Base-by-base conservation (phyloP, 1,284 basidiomycete species). In the Sanghuangporus baumii region DNA sequence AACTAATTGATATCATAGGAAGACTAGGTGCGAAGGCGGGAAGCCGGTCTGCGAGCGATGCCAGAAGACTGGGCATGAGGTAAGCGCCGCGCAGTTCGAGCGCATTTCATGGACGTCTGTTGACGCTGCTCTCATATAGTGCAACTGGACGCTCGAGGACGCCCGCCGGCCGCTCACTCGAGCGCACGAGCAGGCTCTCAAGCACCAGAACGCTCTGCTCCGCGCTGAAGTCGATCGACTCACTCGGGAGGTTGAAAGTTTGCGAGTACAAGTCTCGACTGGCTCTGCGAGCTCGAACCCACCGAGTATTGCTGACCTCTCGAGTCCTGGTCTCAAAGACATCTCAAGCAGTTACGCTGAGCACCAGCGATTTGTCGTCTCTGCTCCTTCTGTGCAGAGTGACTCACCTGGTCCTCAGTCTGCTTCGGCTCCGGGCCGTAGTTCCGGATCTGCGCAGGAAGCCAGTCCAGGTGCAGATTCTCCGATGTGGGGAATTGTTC, bases 41-140 rank as follows among this genome's bases (percentile, higher is more conserved):
- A 55, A 64, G 36, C 63, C 63, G 1, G 54, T 61, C 23, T 64
- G 63, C 41, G 59, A 64, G n/a, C 59, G 63, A 11, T 64, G 63
- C 50, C 47, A 48, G 59, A 64, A 64, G 60, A 64, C 55, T 2
- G 63, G 63, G 20, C 63, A 64, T 58, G 63, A 64, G 31, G 63
- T 64, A 57, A n/a, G 20, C 16, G 20, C 26, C 36, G 7, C 11
- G 16, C 55, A 14, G 38, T 51, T 18, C 18, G 23, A 34, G 18
- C 23, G 55, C 3, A 9, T 16, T 34, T 61, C 14, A 6, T 11
- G 12, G 20, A 2, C 34, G 38, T 52, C 46, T 54, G 40, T 20
- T 52, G 12, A 34, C 47, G n/a, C n/a, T 14, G n/a, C n/a, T 14
- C 34, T 16, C 14, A n/a, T n/a, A 23, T 5, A 64, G 63, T 64